Base-by-base conservation (phyloP, 805 yeast genomes). In the Candida krabiensis region DNA sequence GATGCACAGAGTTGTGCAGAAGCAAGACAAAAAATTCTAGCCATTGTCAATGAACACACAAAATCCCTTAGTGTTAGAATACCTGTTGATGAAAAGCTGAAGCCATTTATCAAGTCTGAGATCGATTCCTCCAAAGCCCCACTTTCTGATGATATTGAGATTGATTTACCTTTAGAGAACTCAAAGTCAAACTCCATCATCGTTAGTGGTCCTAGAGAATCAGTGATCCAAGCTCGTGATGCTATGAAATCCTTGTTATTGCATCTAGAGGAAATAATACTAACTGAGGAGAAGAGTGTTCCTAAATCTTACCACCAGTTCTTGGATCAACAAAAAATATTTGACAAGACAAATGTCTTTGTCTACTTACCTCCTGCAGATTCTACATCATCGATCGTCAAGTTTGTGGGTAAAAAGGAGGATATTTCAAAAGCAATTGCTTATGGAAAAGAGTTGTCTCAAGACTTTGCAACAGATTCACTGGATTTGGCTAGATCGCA, bases 401-500 rank as follows among this genome's bases (percentile, higher is more conserved):
- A 73, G 29, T 81, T 85, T 57, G 65, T 79, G 40, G 96, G 93
- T 50, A 80, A 79, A 37, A 59, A 60, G 39, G 55, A 60, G 11
- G 71, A 77, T 38, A 73, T 90, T 35, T 53, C 70, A 9, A 64
- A 67, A 13, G 97, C 97, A 14, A 69, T 83, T 44, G 69, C 69
- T 19, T 66, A 64, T 42, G 86, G 91, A 12, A 75, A 80, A 60
- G 58, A 70, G 33, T 69, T 78, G 28, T 76, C 93, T 23, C 68
- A 79, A 33, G 71, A 76, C 38, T 79, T 72, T 56, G 67, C 72
- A 40, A 77, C 82, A 28, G 88, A 81, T 47, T 65, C 79, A 24
- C 71, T 93, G 55, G 96, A 89, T 53, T 81, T 93, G 61, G 80
- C 95, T 9, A 83, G 77, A 62, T 96, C 98, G 21, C 97, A 93